Evolutionary conservation across 2,329 filamentous ascomycete species (phyloP).

Genomic region (Apiospora koreana): DNA sequence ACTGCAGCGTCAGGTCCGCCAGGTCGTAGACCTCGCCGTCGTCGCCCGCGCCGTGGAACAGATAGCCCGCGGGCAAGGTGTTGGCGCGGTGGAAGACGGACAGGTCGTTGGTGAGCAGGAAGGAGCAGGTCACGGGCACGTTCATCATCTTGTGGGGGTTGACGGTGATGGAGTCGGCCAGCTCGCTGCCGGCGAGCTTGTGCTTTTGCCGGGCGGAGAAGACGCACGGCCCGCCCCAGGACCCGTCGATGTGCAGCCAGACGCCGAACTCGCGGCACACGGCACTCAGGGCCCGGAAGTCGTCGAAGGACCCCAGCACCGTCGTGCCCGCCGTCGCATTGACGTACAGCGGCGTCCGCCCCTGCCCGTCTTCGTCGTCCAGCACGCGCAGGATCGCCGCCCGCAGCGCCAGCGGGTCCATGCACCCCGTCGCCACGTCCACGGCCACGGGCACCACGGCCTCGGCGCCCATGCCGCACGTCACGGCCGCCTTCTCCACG

Average conservation of each 20-base stretch:
- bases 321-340: slow-evolving; percentile 96
- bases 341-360: slow-evolving; percentile 87
- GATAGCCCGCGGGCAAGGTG: slow-evolving; percentile 82
- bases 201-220: slow-evolving; percentile 67
- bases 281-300: slow-evolving; percentile 67
- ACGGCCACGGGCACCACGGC: slow-evolving; percentile 76
- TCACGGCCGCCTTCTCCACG: slow-evolving; percentile 91
- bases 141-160: slow-evolving; percentile 99
- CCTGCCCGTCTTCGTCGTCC: slow-evolving; percentile 56
- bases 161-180: slow-evolving; percentile 80
- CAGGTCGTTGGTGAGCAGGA: slow-evolving; percentile 78
- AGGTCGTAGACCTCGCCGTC: slow-evolving; percentile 75
- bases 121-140: slow-evolving; percentile 86
- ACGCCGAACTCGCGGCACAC: slow-evolving; percentile 72
- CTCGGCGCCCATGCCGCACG: slow-evolving; percentile 77
- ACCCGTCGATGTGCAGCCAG: slow-evolving; percentile 93
- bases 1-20: slow-evolving; percentile 90
- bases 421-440: slow-evolving; percentile 65
- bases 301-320: slow-evolving; percentile 86
- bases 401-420: slow-evolving; percentile 68
- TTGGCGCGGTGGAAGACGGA: slow-evolving; percentile 79
- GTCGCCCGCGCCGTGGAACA: slow-evolving; percentile 64
- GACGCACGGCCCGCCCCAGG: slow-evolving; percentile 83
- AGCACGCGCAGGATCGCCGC: slow-evolving; percentile 52
- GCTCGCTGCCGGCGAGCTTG: slow-evolving; percentile 70